These are phyloP conservation scores for Pythium myriotylum DNA, from an alignment of 352 stramenopile species.

Conservation along the genomic window DNA sequence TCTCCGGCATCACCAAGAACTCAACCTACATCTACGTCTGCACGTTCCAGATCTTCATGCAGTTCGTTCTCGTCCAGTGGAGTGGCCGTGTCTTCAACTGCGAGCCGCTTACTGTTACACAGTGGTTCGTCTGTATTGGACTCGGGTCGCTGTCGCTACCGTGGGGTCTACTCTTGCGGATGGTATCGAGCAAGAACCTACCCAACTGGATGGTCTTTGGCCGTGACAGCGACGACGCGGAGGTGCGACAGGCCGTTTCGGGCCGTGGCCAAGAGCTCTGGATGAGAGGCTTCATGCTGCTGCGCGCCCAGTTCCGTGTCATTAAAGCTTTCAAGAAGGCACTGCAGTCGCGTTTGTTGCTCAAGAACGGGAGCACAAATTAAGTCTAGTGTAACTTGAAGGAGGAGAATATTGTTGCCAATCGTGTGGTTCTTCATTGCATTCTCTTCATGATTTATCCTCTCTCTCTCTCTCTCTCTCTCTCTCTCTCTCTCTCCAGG, in stretches of 20 bases:
- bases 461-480: too few species aligned
- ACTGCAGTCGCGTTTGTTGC: background rate
- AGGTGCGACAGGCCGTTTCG: constrained; percentile 30
- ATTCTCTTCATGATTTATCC: too few species aligned
- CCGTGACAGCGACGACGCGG: constrained; percentile 43
- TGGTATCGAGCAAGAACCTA: constrained; percentile 47
- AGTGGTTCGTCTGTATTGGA: constrained; percentile 59
- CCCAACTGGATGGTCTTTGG: constrained; percentile 59
- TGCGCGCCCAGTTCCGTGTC: background rate
- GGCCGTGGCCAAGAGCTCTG: constrained; percentile 30
- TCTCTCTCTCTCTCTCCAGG: too few species aligned
- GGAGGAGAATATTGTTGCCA: too few species aligned
- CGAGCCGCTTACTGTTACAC: constrained; percentile 33
- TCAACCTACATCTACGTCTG: constrained; percentile 92
- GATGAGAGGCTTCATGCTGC: constrained; percentile 9
- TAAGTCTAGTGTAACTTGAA: background rate
- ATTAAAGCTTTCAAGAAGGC: background rate
- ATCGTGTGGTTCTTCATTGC: too few species aligned
- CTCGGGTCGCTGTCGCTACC: constrained; percentile 48
- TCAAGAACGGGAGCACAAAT: background rate
- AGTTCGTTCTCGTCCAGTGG: constrained; percentile 95
- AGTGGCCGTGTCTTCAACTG: constrained; percentile 85
- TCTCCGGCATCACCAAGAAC: constrained; percentile 91
- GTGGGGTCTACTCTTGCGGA: constrained; percentile 51
- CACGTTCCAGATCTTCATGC: constrained; percentile 89